A percentile compares a stretch with the other conserved stretches of the same genome.
These are phyloP conservation scores for Calonectria crousiana DNA, from an alignment of 2,329 filamentous ascomycete genomes.

Conservation along the genomic window DNA sequence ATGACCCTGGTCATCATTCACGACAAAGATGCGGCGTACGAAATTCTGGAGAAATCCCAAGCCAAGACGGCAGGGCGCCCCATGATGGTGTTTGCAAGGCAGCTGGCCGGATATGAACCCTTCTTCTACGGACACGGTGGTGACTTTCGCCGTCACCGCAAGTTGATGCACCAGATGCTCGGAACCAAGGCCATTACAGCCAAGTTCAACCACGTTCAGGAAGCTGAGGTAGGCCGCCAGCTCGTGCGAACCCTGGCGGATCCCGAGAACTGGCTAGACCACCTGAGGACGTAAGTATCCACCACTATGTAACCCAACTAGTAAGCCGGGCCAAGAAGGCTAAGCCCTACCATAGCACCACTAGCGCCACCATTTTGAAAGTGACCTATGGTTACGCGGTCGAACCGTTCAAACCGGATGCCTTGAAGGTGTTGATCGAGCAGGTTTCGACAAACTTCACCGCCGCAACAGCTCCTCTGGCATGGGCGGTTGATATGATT, in stretches of 20 bases:
- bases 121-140: neutral
- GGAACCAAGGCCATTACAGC: neutral
- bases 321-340: neutral
- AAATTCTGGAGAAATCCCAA: neutral
- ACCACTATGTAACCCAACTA: neutral
- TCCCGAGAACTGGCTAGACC: neutral
- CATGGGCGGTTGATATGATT: neutral
- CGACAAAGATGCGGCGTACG: neutral
- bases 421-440: neutral
- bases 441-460: neutral
- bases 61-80: neutral
- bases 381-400: neutral
- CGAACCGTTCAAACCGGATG: neutral
- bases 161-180: neutral
- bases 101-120: neutral
- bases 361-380: neutral
- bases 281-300: neutral
- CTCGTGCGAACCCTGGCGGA: neutral
- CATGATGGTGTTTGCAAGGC: constrained; percentile 3
- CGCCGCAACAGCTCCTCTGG: neutral
- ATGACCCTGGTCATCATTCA: neutral
- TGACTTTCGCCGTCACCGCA: neutral
- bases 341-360: neutral
- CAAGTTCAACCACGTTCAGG: neutral
- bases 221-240: neutral